Evolutionary conservation across 257 asterid species (phyloP).

Genomic region (Solanum peruvianum): DNA sequence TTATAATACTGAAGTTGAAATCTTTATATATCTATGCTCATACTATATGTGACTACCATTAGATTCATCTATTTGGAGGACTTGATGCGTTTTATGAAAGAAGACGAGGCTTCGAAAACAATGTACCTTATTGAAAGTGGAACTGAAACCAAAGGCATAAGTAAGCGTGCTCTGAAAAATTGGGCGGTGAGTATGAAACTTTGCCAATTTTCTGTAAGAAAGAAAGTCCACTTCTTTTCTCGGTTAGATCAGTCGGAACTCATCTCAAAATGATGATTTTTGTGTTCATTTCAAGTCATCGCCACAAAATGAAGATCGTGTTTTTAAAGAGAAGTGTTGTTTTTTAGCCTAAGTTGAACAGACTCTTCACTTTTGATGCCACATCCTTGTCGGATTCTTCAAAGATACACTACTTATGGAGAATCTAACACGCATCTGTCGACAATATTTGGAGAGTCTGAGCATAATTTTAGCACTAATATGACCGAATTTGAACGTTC

Average conservation of each 20-base stretch:
- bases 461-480: neutral
- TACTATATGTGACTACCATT: neutral
- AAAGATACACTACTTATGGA: neutral
- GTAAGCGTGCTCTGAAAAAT: conserved; percentile 65
- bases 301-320: neutral
- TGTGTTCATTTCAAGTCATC: neutral
- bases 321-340: neutral
- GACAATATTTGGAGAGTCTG: neutral
- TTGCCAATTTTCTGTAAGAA: neutral
- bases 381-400: neutral
- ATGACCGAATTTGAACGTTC: neutral
- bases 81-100: conserved; percentile 70
- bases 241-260: neutral
- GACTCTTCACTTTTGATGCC: neutral
- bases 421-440: neutral
- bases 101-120: conserved; percentile 65
- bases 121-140: conserved; percentile 56
- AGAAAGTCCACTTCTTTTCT: neutral
- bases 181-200: conserved; percentile 53
- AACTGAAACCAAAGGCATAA: conserved; percentile 56
- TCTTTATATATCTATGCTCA: neutral
- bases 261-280: neutral
- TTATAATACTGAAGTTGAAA: neutral
- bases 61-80: conserved; percentile 59
- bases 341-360: neutral